Conservation (phyloP, 2,329 filamentous ascomycete genomes). For the Ascochyta fabae region DNA sequence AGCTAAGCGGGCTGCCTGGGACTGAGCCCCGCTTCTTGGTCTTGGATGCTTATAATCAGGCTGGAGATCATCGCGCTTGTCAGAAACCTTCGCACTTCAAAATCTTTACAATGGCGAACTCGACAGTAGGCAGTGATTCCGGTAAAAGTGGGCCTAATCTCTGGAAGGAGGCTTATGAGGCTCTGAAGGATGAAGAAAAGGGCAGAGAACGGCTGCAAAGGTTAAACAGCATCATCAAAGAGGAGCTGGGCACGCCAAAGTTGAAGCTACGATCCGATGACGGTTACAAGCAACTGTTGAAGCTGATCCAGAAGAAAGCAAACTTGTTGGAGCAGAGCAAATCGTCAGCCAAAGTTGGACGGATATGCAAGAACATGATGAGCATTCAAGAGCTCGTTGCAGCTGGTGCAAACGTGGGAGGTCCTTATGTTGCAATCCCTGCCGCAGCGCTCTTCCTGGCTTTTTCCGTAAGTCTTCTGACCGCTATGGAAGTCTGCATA, state of each 20-base stretch:
- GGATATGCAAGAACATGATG: slow-evolving; percentile 20
- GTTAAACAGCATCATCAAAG: slow-evolving; percentile 19
- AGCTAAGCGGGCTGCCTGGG: not conserved
- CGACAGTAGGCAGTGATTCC: not conserved
- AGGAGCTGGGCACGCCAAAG: slow-evolving; percentile 20
- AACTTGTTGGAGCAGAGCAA: slow-evolving; percentile 11
- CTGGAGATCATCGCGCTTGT: not conserved
- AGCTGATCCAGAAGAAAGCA: slow-evolving; percentile 17
- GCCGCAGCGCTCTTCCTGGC: slow-evolving; percentile 25
- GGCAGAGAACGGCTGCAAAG: slow-evolving; percentile 23
- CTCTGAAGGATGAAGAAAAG: slow-evolving; percentile 16
- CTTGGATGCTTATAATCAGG: not conserved
- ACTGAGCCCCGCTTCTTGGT: slow-evolving; percentile 3
- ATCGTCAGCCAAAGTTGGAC: slow-evolving; percentile 16
- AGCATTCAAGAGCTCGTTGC: slow-evolving; percentile 22
- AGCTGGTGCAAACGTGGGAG: slow-evolving; percentile 21
- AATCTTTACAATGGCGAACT: slow-evolving; percentile 8
- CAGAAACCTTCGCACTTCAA: not conserved
- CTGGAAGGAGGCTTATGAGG: slow-evolving; percentile 27
- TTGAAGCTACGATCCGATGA: slow-evolving; percentile 23
- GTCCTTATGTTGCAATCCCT: slow-evolving; percentile 26
- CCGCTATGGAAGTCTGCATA: not conserved
- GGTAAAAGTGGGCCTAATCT: slow-evolving; percentile 14
- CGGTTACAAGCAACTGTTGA: slow-evolving; percentile 19
- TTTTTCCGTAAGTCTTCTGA: slow-evolving; percentile 19